A percentile compares a stretch with the other conserved stretches of the same genome.
These are phyloP conservation scores for Apophysomyces trapeziformis DNA, from an alignment of 371 early-diverging fungal species.

Conservation along the genomic window DNA sequence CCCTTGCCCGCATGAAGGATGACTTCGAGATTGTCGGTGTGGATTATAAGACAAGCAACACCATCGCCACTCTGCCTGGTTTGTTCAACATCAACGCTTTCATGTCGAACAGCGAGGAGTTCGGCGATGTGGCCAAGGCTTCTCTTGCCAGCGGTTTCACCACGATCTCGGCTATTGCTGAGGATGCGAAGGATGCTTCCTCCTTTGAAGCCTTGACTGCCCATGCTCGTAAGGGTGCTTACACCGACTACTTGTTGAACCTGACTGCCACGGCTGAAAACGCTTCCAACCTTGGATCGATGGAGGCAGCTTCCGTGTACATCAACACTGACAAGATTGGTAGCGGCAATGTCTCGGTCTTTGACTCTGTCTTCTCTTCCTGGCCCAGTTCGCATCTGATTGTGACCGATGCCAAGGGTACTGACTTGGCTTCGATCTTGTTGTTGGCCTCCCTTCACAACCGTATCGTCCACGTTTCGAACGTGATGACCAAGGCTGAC, in stretches of 20 bases:
- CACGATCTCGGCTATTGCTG: conserved; percentile 62
- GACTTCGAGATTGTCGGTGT: conserved; percentile 77
- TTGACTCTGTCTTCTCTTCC: conserved; percentile 66
- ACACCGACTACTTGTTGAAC: conserved; percentile 79
- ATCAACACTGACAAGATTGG: conserved; percentile 59
- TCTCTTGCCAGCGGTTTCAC: conserved; percentile 91
- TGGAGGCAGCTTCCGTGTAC: conserved; percentile 63
- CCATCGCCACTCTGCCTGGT: conserved; percentile 84
- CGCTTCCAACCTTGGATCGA: conserved; percentile 36
- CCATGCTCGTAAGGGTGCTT: conserved; percentile 60
- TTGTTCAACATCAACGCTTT: conserved; percentile 80
- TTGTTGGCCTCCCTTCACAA: conserved; percentile 83
- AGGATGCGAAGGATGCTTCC: conserved; percentile 56
- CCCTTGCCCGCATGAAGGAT: conserved; percentile 73
- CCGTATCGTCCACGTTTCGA: conserved; percentile 87
- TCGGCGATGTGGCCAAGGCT: conserved; percentile 67
- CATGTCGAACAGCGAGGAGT: conserved; percentile 57
- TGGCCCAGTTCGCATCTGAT: conserved; percentile 81
- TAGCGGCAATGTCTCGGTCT: conserved; percentile 57
- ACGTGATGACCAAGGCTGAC: conserved; percentile 79
- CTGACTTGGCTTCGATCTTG: conserved; percentile 88
- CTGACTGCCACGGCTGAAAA: conserved; percentile 73
- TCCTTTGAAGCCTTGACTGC: conserved; percentile 60
- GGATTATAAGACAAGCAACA: conserved; percentile 90
- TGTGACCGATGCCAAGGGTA: conserved; percentile 82